Base-by-base conservation (phyloP, 108 stramenopile species). In the Parietichytrium sp. region DNA sequence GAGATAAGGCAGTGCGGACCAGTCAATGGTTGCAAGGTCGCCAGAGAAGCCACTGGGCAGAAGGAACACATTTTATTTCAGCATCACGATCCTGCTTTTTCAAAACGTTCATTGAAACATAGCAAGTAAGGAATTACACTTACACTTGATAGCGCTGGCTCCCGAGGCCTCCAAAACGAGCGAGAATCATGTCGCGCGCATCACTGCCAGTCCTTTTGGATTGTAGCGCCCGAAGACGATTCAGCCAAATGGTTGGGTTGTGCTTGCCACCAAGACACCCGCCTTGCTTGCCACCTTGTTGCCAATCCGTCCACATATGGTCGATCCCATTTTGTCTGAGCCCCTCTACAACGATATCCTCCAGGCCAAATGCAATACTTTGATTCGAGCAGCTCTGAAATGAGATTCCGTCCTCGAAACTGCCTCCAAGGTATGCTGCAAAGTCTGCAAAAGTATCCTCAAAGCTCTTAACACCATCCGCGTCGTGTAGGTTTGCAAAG, bases 41-140 rank as follows among this genome's bases (percentile, higher is more conserved):
- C 84, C 84, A 48, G 72, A 79, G 50, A 85, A 85, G 13, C 82
- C 81, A n/a, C n/a, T n/a, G n/a, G n/a, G n/a, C n/a, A n/a, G n/a
- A n/a, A n/a, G n/a, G n/a, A n/a, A n/a, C n/a, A n/a, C n/a, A n/a
- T n/a, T n/a, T n/a, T n/a, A n/a, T n/a, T n/a, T n/a, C n/a, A n/a
- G n/a, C n/a, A n/a, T n/a, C n/a, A n/a, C n/a, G n/a, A n/a, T n/a
- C n/a, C n/a, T n/a, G n/a, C n/a, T n/a, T n/a, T n/a, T n/a, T n/a
- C n/a, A n/a, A n/a, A n/a, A n/a, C n/a, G n/a, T n/a, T n/a, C n/a
- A n/a, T n/a, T n/a, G n/a, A n/a, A n/a, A n/a, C n/a, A n/a, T n/a
- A n/a, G n/a, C n/a, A n/a, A n/a, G n/a, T n/a, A n/a, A n/a, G n/a
- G n/a, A n/a, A n/a, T n/a, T n/a, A n/a, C n/a, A n/a, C n/a, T n/a